phyloP scores from a whole-genome alignment of 352 stramenopile species.

The Peronospora destructor region DNA sequence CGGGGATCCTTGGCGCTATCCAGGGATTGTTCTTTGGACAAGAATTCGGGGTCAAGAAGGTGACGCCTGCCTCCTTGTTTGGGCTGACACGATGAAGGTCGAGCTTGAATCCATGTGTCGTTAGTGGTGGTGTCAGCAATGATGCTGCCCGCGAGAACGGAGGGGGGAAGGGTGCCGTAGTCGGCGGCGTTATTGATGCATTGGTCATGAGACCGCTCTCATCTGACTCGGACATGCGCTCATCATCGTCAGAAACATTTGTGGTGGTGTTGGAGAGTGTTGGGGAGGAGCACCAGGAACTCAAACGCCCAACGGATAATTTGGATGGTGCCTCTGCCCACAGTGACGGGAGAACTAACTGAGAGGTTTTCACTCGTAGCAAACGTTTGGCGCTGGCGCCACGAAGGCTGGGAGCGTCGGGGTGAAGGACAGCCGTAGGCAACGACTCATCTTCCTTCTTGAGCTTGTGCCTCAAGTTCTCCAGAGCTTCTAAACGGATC shows the following conservation, averaged over 20 bases:
- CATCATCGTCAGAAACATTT: conserved; percentile 27
- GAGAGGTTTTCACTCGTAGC: conserved; percentile 53
- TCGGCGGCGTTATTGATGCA: conserved; percentile 5
- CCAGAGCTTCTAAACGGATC: conserved; percentile 67
- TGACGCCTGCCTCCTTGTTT: conserved; percentile 20
- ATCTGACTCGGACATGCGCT: conserved; percentile 28
- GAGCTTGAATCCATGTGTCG: conserved; percentile 42
- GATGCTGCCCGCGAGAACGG: conserved; percentile 15
- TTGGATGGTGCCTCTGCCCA: conserved; percentile 8
- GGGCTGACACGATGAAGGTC: conserved; percentile 39
- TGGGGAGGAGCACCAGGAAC: conserved; percentile 23
- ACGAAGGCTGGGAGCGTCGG: conserved; percentile 43
- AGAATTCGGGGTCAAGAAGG: conserved; percentile 5
- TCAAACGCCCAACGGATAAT: conserved; percentile 10
- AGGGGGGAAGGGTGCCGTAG: conserved; percentile 6
- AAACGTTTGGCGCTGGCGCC: conserved; percentile 68
- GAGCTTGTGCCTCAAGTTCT: conserved; percentile 68
- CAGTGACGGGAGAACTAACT: conserved; percentile 18
- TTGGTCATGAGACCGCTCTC: conserved; percentile 14
- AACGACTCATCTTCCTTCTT: conserved; percentile 37
- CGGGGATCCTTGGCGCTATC: conserved; percentile 15
- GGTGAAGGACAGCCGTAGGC: conserved; percentile 32
- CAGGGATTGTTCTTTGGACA: conserved; percentile 18
- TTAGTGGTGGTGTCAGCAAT: conserved; percentile 40
- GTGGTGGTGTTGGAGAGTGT: conserved; percentile 20